Percentiles rank a stretch among this genome's conserved stretches.
These are phyloP conservation scores for Ensete glaucum DNA, from an alignment of 176 grass and related monocot genomes.

Conservation along the genomic window DNA sequence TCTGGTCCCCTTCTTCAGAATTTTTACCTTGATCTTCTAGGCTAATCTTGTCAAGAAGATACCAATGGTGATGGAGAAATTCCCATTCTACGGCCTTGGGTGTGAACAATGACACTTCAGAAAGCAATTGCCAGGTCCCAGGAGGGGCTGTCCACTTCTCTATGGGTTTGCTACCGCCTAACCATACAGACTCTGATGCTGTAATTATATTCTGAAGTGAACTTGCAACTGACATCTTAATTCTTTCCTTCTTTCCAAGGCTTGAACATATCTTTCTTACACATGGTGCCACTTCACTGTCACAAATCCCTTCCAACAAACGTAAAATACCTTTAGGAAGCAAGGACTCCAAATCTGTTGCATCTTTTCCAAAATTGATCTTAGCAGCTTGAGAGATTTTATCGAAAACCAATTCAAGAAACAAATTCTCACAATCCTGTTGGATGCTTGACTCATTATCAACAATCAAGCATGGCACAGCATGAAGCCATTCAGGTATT, in stretches of 20 bases:
- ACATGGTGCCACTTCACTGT: constrained; percentile 64
- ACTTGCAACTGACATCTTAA: constrained; percentile 54
- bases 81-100: constrained; percentile 77
- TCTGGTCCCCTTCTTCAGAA: constrained; percentile 42
- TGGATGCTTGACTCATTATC: constrained; percentile 89
- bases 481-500: constrained; percentile 75
- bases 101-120: constrained; percentile 61
- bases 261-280: constrained; percentile 77
- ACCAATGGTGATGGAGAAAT: constrained; percentile 87
- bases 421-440: constrained; percentile 90
- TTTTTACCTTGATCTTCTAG: constrained; percentile 33
- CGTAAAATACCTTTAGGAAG: constrained; percentile 56
- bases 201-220: constrained; percentile 79
- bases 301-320: constrained; percentile 66
- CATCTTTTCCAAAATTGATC: constrained; percentile 28
- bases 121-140: constrained; percentile 90
- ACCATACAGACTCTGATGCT: constrained; percentile 55
- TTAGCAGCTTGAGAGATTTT: constrained; percentile 58
- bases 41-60: constrained; percentile 68
- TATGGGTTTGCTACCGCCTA: constrained; percentile 42
- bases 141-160: constrained; percentile 65
- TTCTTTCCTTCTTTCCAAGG: constrained; percentile 91
- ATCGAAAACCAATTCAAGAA: constrained; percentile 80
- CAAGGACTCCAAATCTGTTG: constrained; percentile 32
- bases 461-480: constrained; percentile 65